A percentile compares a stretch with the other conserved stretches of the same genome.
These are phyloP conservation scores for Penicillium sp. DNA, from an alignment of 2,329 filamentous ascomycete genomes.

Conservation along the genomic window DNA sequence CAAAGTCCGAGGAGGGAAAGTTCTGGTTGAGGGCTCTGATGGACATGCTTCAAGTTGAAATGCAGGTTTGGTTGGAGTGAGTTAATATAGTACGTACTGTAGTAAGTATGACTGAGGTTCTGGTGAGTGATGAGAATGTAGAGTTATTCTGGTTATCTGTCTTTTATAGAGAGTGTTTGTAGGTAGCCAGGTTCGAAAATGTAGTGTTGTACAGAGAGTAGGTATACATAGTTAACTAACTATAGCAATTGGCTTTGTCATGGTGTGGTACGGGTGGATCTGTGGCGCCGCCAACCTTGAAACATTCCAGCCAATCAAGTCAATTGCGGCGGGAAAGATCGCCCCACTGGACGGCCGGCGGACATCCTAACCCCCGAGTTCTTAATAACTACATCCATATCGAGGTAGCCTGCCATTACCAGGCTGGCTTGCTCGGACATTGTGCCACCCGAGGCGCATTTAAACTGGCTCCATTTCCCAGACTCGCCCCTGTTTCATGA, in stretches of 20 bases:
- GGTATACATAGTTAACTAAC: not conserved
- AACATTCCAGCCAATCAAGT: not conserved
- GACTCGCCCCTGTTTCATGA: too few relatives aligned
- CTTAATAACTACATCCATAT: too few relatives aligned
- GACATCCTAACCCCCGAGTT: not conserved
- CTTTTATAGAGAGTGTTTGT: not conserved
- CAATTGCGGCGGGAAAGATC: not conserved
- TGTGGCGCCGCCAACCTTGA: not conserved
- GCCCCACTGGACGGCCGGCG: not conserved
- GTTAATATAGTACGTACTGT: not conserved
- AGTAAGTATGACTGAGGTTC: too few relatives aligned
- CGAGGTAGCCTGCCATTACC: too few relatives aligned
- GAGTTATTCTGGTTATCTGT: not conserved
- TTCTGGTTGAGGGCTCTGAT: not conserved
- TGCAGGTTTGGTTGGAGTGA: not conserved
- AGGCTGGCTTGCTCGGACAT: too few relatives aligned
- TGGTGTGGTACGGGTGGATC: not conserved
- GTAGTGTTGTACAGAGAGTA: not conserved
- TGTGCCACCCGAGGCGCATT: too few relatives aligned
- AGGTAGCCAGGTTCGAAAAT: not conserved
- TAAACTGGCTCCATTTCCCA: too few relatives aligned
- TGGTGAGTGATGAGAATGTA: not conserved
- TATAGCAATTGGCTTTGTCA: not conserved
- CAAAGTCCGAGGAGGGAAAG: not conserved
- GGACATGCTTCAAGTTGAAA: not conserved